Evolutionary conservation across 2,329 filamentous ascomycete species (phyloP), one percentile per base, ranked within the genome.

Genomic region (Colletotrichum ledebouriae): DNA sequence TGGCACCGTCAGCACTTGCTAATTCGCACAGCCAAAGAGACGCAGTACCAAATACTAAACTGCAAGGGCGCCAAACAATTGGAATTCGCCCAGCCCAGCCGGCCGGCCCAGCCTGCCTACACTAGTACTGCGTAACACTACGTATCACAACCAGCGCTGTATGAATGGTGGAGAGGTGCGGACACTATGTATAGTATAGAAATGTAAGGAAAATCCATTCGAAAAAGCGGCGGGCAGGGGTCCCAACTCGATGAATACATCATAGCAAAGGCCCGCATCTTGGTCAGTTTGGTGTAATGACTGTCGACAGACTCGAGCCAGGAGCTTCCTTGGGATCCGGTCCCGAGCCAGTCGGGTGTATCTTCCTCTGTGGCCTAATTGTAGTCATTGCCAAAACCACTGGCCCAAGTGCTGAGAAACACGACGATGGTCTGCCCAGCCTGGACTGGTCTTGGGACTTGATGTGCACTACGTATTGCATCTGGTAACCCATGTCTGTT

Each of bases 191-290:
- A n/a, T n/a, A 17, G 17, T 2, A 17, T 17, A 42, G 33, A 39
- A 60, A 47, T 49, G 39, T 37, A 10, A 41, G 42, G 33, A 44
- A 50, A 29, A 52, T 17, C 20, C 60, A 49, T 57, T 57, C 13
- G 22, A 41, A 61, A 61, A 52, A 55, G 50, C 39, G 53, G 10
- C 65, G 37, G 39, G 53, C 65, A 64, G 59, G 61, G 65, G 53
- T 53, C 39, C 39, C 53, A 64, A 64, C 53, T 29, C 60, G 39
- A 44, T 11, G 42, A 59, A 39, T 65, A 65, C 65, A 68, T 68
- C 66, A 68, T 68, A 53, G 55, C 17, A 11, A 53, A 52, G 52
- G 50, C 41, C 37, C 17, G 52, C 20, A 66, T 17, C 29, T 22
- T 25, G 17, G 6, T 20, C 6, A 46, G 20, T 12, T 9, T 34